Evolutionary conservation across 1,284 basidiomycete genomes (phyloP).

Genomic region (Ustilago cynodontis): DNA sequence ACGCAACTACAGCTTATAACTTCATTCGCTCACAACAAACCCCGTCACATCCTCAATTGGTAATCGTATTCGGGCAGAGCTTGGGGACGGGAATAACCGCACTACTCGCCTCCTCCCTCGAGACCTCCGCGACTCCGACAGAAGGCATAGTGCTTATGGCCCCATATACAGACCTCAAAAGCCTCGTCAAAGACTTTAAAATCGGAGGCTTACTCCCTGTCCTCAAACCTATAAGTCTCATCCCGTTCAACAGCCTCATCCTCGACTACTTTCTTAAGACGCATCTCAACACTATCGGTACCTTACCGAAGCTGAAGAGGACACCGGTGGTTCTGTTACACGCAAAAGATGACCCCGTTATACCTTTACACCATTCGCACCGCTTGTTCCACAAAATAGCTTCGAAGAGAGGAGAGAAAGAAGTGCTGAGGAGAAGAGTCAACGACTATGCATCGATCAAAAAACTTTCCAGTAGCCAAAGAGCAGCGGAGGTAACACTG

Average conservation of each 20-base stretch:
- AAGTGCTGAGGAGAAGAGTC: constrained; percentile 15
- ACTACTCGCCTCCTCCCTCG: constrained; percentile 73
- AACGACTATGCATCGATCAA: constrained; percentile 24
- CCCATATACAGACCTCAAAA: constrained; percentile 79
- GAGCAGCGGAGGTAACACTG: constrained; percentile 24
- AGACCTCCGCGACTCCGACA: constrained; percentile 67
- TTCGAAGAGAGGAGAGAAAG: background rate
- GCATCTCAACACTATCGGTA: constrained; percentile 72
- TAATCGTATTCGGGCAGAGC: constrained; percentile 83
- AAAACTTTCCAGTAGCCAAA: constrained; percentile 18
- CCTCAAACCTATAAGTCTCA: constrained; percentile 79
- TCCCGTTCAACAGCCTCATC: constrained; percentile 78
- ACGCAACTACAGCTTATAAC: constrained; percentile 84
- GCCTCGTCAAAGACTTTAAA: constrained; percentile 79
- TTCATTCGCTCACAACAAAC: constrained; percentile 74
- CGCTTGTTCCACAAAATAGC: constrained; percentile 33
- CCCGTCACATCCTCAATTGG: constrained; percentile 67
- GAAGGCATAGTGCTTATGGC: constrained; percentile 80
- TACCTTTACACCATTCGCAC: constrained; percentile 78
- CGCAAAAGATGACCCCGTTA: constrained; percentile 83
- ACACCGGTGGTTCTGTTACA: constrained; percentile 82
- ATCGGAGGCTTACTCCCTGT: constrained; percentile 75
- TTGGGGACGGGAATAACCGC: constrained; percentile 83
- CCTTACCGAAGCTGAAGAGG: constrained; percentile 24
- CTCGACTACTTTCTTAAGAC: constrained; percentile 76